These are phyloP conservation scores for Psidium friedrichsthalianum DNA, from an alignment of 345 rosid genomes.

Conservation along the genomic window DNA sequence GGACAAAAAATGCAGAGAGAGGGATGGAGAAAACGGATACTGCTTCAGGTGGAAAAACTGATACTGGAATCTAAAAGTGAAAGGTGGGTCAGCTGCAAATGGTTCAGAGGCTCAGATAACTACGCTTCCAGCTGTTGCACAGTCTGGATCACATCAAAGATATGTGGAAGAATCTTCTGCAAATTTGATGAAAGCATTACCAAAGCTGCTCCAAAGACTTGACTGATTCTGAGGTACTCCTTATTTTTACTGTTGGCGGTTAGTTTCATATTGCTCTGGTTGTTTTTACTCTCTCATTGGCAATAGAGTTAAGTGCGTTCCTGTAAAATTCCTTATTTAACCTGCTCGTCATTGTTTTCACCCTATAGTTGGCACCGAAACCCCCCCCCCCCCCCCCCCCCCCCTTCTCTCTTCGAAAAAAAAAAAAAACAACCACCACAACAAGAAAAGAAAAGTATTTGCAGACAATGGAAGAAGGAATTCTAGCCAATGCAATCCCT, in stretches of 20 bases:
- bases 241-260: background rate
- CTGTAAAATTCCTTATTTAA: too few relatives aligned
- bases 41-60: constrained; percentile 37
- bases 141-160: constrained; percentile 40
- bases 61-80: constrained; percentile 45
- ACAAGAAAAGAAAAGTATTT: too few relatives aligned
- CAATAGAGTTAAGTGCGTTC: too few relatives aligned
- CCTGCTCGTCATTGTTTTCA: too few relatives aligned
- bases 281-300: too few relatives aligned
- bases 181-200: constrained; percentile 32
- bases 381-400: too few relatives aligned
- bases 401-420: too few relatives aligned
- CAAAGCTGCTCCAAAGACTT: constrained; percentile 39
- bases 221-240: constrained; percentile 60
- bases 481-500: too few relatives aligned
- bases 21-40: constrained; percentile 52
- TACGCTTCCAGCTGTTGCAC: constrained; percentile 20
- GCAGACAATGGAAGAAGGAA: too few relatives aligned
- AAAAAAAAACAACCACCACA: too few relatives aligned
- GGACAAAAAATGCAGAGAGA: constrained; percentile 59
- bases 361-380: too few relatives aligned
- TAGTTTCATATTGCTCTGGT: background rate
- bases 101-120: constrained; percentile 42
- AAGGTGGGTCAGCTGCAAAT: constrained; percentile 36
- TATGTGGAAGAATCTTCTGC: constrained; percentile 16